Evolutionary conservation across 2,329 filamentous ascomycete genomes (phyloP).

Genomic region (Exophiala dermatitidis): DNA sequence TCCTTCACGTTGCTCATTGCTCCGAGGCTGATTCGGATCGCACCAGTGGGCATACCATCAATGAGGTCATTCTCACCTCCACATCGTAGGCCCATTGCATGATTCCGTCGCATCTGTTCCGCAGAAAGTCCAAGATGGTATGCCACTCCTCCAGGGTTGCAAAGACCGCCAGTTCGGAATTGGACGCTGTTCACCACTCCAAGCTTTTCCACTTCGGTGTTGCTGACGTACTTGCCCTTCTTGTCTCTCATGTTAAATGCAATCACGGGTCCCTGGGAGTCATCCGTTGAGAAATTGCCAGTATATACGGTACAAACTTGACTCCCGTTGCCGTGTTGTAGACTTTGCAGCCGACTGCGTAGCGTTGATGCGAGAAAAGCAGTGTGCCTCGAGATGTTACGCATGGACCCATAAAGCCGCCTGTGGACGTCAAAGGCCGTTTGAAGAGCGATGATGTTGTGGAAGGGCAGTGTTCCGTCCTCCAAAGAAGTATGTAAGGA

Average conservation of each 20-base stretch:
- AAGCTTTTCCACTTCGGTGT: constrained; percentile 80
- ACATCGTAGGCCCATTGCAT: constrained; percentile 76
- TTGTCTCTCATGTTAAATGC: constrained; percentile 74
- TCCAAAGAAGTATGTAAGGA: constrained; percentile 75
- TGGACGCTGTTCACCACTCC: constrained; percentile 72
- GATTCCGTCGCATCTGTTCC: constrained; percentile 78
- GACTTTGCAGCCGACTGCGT: constrained; percentile 48
- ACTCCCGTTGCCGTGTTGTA: constrained; percentile 63
- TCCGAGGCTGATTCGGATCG: constrained; percentile 77
- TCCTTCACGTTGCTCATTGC: constrained; percentile 80
- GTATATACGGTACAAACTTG: constrained; percentile 62
- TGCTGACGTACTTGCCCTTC: constrained; percentile 66
- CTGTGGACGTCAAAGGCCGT: constrained; percentile 63
- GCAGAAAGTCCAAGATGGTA: constrained; percentile 63
- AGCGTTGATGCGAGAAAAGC: constrained; percentile 56
- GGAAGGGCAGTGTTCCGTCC: constrained; percentile 84
- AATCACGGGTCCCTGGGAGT: constrained; percentile 62
- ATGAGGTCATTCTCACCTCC: constrained; percentile 76
- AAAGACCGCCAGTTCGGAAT: constrained; percentile 78
- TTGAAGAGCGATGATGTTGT: constrained; percentile 78
- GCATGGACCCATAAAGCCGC: constrained; percentile 65
- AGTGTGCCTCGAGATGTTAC: constrained; percentile 63
- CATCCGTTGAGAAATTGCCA: constrained; percentile 25
- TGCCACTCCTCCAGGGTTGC: constrained; percentile 83
- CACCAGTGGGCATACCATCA: constrained; percentile 76